Evolutionary conservation across 768 basidiomycete genomes (phyloP).

Genomic region (Hysterangium stoloniferum): DNA sequence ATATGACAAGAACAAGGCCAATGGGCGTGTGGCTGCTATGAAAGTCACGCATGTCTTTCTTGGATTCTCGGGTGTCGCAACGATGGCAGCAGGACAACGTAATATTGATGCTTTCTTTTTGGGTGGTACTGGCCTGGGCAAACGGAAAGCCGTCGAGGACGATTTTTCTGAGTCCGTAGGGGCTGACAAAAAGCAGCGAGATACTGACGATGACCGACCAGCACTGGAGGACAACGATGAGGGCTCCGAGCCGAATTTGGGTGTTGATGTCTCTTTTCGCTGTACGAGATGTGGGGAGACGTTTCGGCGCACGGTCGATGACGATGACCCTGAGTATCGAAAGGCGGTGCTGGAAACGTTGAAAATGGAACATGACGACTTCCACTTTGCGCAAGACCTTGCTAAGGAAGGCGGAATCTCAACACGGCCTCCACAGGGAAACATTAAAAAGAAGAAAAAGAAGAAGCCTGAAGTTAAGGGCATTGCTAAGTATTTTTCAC

Average conservation of each 20-base stretch:
- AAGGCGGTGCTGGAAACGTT: conserved; percentile 15
- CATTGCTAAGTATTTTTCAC: conserved; percentile 42
- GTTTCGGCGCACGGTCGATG: conserved; percentile 1
- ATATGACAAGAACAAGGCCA: conserved; percentile 17
- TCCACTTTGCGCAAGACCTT: conserved; percentile 79
- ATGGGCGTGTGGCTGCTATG: conserved; percentile 27
- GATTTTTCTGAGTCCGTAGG: background rate
- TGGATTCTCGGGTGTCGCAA: conserved; percentile 71
- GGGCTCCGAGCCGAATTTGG: conserved; percentile 35
- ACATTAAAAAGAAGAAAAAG: conserved; percentile 26
- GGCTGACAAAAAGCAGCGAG: conserved; percentile 6
- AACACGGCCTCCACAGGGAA: conserved; percentile 13
- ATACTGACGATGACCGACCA: conserved; percentile 11
- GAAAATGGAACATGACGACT: conserved; percentile 75
- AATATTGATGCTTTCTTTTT: conserved; percentile 84
- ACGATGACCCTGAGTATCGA: conserved; percentile 6
- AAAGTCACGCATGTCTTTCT: conserved; percentile 69
- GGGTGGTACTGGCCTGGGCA: background rate
- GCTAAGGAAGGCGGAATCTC: conserved; percentile 34
- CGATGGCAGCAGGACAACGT: conserved; percentile 69
- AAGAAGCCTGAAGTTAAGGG: conserved; percentile 23
- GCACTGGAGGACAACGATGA: conserved; percentile 34
- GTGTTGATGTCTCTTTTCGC: conserved; percentile 26
- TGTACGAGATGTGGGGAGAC: conserved; percentile 3
- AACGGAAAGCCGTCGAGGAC: conserved; percentile 11